phyloP scores from a whole-genome alignment of 2,329 filamentous ascomycete species.

The Ophiocordyceps australis region DNA sequence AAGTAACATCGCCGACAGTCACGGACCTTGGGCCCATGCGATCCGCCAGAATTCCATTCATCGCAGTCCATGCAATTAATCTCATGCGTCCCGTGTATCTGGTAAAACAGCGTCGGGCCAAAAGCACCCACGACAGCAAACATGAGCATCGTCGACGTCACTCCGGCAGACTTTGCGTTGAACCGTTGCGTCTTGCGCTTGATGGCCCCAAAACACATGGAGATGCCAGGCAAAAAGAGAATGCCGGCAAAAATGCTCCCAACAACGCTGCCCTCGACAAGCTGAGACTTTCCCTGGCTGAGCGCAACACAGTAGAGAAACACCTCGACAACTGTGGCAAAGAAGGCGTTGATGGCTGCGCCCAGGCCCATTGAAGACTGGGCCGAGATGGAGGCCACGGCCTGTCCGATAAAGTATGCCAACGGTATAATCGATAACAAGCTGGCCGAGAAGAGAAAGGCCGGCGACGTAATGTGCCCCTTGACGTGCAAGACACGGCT shows the following conservation, averaged over 20 bases:
- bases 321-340: conserved; percentile 93
- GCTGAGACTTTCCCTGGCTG: conserved; percentile 74
- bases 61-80: conserved; percentile 61
- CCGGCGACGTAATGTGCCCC: conserved; percentile 59
- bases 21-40: conserved; percentile 21
- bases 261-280: conserved; percentile 93
- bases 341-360: conserved; percentile 94
- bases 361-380: conserved; percentile 97
- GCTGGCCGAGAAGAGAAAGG: conserved; percentile 69
- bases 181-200: conserved; percentile 97
- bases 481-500: conserved; percentile 50
- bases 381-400: conserved; percentile 93
- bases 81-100: conserved; percentile 96
- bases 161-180: conserved; percentile 89
- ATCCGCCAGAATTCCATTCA: conserved; percentile 18
- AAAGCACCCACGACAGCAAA: conserved; percentile 94
- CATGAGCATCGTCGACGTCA: conserved; percentile 93
- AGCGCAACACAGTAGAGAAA: conserved; percentile 94
- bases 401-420: conserved; percentile 96
- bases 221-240: conserved; percentile 80
- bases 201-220: conserved; percentile 97
- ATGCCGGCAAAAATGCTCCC: conserved; percentile 97
- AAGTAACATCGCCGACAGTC: conserved; percentile 94
- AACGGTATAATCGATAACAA: conserved; percentile 87
- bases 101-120: conserved; percentile 90